Evolutionary conservation across 1,139 yeast species (phyloP).

Genomic region (Yamadazyma kanchanaburiensis): DNA sequence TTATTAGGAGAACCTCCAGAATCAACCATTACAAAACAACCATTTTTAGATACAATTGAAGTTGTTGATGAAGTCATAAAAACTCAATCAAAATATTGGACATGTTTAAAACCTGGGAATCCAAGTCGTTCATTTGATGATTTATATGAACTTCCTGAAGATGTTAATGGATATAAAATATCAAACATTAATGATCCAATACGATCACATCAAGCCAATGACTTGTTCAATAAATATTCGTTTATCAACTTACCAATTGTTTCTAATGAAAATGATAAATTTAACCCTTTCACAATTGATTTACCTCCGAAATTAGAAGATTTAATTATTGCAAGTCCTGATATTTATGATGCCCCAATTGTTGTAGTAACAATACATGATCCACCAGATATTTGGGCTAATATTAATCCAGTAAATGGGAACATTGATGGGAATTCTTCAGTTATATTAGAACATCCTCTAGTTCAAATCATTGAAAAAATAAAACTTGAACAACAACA

Average conservation of each 20-base stretch:
- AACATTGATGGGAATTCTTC: slow-evolving; percentile 70
- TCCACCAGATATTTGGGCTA: slow-evolving; percentile 93
- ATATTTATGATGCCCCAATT: slow-evolving; percentile 60
- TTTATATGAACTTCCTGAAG: slow-evolving; percentile 31
- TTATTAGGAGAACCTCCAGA: slow-evolving; percentile 96
- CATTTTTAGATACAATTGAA: slow-evolving; percentile 77
- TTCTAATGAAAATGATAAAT: slow-evolving; percentile 21
- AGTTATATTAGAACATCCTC: slow-evolving; percentile 51
- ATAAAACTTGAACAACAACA: slow-evolving; percentile 24
- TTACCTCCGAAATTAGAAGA: slow-evolving; percentile 56
- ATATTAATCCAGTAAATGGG: slow-evolving; percentile 77
- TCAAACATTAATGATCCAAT: slow-evolving; percentile 66
- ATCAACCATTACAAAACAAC: slow-evolving; percentile 54
- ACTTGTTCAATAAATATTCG: slow-evolving; percentile 50
- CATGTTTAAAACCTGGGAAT: slow-evolving; percentile 72
- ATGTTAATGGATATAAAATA: slow-evolving; percentile 30
- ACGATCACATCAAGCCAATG: slow-evolving; percentile 63
- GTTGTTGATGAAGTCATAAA: slow-evolving; percentile 82
- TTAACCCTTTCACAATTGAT: slow-evolving; percentile 36
- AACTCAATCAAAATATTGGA: slow-evolving; percentile 86
- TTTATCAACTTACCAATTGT: slow-evolving; percentile 72
- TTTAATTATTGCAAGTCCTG: slow-evolving; percentile 73
- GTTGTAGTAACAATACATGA: slow-evolving; percentile 78
- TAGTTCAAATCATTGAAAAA: slow-evolving; percentile 34
- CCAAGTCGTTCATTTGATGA: slow-evolving; percentile 39